Base-by-base conservation (phyloP, 2,329 filamentous ascomycete species). In the Stemphylium vesicarium region DNA sequence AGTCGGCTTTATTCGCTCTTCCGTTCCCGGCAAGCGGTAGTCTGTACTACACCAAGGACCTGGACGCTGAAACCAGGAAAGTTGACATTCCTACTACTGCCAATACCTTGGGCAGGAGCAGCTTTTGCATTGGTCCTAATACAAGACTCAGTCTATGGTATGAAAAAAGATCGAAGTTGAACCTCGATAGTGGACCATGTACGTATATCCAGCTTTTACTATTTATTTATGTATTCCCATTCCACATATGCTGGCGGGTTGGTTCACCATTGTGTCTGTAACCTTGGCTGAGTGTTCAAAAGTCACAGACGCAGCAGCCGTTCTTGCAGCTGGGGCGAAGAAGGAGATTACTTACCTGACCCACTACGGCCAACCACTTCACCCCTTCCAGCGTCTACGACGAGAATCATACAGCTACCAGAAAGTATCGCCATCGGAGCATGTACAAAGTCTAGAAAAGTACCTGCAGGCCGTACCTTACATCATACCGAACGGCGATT, bases 141-240 rank as follows among this genome's bases (percentile, higher is more conserved):
- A 67, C 63, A 37, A 65, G 44, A 50, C 53, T 71, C 10, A 33
- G 39, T 13, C 44, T 73, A 13, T 76, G 70, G 73, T 61, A 69
- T 62, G 69, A 70, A 9, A 72, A 61, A 60, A 53, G 73, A 51
- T 35, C 22, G 12, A 22, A 53, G 22, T 32, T 75, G 2, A 15
- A 67, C 12, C 37, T 65, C 49, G 45, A 70, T 57, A 67, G 71
- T 55, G 72, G 74, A 44, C 68, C 69, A 61, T 70, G 71, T 75
- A 68, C 50, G 71, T 68, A 41, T 41, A 41, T 41, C 20, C 53
- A 38, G 15, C 49, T 11, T 53, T 24, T 24, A 7, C 2, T 7
- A 24, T 20, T 20, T 20, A 24, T 2, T 24, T 6, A 24, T 7
- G 22, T 6, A 24, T 4, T 8, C 20, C 6, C 22, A 13, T 41